Percentiles rank a stretch among this genome's conserved stretches.
Evolutionary conservation across 1,284 basidiomycete species (phyloP).

Genomic region (Tylopilus orsonianus): DNA sequence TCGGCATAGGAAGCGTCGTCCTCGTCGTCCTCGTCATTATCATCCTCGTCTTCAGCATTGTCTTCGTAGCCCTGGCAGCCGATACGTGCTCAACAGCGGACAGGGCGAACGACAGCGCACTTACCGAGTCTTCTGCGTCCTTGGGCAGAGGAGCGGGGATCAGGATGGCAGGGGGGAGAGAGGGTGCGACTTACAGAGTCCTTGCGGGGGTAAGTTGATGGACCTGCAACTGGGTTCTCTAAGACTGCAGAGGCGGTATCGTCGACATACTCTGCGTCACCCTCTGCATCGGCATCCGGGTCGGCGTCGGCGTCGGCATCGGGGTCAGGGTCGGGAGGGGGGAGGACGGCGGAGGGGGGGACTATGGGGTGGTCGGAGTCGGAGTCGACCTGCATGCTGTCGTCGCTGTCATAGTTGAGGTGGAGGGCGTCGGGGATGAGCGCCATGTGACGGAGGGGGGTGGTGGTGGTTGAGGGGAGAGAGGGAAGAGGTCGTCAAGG

Average conservation of each 20-base stretch:
- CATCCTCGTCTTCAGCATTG: constrained; percentile 49
- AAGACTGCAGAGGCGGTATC: constrained; percentile 29
- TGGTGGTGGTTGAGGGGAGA: constrained; percentile 34
- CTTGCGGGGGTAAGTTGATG: constrained; percentile 30
- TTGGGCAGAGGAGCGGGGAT: constrained; percentile 29
- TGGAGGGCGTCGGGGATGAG: constrained; percentile 38
- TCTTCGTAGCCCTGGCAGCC: constrained; percentile 65
- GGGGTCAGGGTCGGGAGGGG: constrained; percentile 35
- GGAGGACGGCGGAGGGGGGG: constrained; percentile 19
- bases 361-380: constrained; percentile 30
- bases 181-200: constrained; percentile 23
- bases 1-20: constrained; percentile 78
- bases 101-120: constrained; percentile 32
- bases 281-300: constrained; percentile 38
- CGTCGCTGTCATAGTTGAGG: constrained; percentile 40
- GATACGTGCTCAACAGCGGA: constrained; percentile 23
- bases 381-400: constrained; percentile 48
- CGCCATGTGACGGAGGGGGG: constrained; percentile 34
- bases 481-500: constrained; percentile 53
- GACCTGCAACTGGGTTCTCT: constrained; percentile 36
- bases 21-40: constrained; percentile 43
- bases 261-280: constrained; percentile 38
- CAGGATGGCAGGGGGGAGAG: constrained; percentile 2
- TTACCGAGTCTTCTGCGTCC: constrained; percentile 69
- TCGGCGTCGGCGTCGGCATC: constrained; percentile 42